Conservation (phyloP, 352 stramenopile species). For the Aphanomyces stellatus region DNA sequence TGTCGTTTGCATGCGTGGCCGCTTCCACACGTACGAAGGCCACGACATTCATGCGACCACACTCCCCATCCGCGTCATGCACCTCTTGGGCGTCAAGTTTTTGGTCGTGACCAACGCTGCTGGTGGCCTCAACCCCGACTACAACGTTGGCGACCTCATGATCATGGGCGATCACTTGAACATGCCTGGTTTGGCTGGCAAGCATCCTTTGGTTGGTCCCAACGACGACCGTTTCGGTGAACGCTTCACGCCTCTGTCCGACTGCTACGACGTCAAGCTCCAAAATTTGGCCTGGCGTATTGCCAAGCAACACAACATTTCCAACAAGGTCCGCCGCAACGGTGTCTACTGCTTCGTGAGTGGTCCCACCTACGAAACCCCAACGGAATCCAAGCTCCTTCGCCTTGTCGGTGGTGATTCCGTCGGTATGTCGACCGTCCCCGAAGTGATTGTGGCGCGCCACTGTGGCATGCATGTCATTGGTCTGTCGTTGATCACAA, state of each 20-base stretch:
- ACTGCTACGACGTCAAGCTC: conserved; percentile 90
- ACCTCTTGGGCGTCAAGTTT: conserved; percentile 91
- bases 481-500: conserved; percentile 95
- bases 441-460: conserved; percentile 94
- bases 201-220: conserved; percentile 90
- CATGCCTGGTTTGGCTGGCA: conserved; percentile 87
- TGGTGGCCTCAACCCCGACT: conserved; percentile 89
- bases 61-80: conserved; percentile 94
- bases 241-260: conserved; percentile 92
- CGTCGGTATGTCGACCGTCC: conserved; percentile 95
- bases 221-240: conserved; percentile 94
- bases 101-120: conserved; percentile 96
- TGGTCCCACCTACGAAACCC: conserved; percentile 95
- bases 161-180: conserved; percentile 96
- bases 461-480: conserved; percentile 94
- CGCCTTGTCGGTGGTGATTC: conserved; percentile 85
- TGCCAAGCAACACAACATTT: conserved; percentile 69
- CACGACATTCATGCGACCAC: conserved; percentile 92
- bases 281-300: conserved; percentile 72
- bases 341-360: conserved; percentile 96
- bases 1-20: conserved; percentile 91
- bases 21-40: conserved; percentile 97
- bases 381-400: conserved; percentile 90
- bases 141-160: conserved; percentile 96
- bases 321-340: conserved; percentile 71